Base-by-base conservation (phyloP, 768 basidiomycete species). In the Suillus occidentalis region DNA sequence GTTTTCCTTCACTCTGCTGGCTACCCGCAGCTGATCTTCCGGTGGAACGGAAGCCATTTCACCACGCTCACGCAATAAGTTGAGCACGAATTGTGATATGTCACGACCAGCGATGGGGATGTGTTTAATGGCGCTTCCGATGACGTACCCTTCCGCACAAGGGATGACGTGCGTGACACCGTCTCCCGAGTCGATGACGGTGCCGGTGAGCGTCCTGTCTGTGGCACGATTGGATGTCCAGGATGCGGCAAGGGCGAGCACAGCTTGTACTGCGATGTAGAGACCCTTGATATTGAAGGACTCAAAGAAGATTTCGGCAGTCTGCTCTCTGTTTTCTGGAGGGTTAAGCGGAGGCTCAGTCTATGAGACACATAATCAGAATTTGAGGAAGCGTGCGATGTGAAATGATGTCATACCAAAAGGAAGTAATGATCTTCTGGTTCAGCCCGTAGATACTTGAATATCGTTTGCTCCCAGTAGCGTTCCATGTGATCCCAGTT, bases 381-480 rank as follows among this genome's bases (percentile, higher is more conserved):
- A 37, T 14, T 0, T 40, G 28, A 40, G 31, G n/a, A 20, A 62
- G 8, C 4, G 12, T 12, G 16, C 7, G 2, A 63, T 25, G 14
- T 58, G 7, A 47, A 18, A 40, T 43, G 25, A 65, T 37, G 34
- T 81, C 95, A 77, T 71, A 98, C 97, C 74, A 99, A 81, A 58
- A 99, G 86, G 79, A 99, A 99, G 78, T 98, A 92, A 77, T 99
- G 97, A 79, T 99, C 97, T 79, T 99, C 97, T 16, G 97, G 97
- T 78, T 99, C 97, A 9, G 96, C 96, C 63, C 97, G 85, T 66
- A 99, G 84, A 81, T 99, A 99, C 80, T 99, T 99, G 89, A 99
- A 99, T 85, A 99, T 99, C 69, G 91, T 94, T 83, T 99, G 97
- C 77, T 97, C 95, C 97, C 97, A 99, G 79, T 95, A 98, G 36